Conservation (phyloP, 768 basidiomycete genomes). For the Auriscalpium microsporum region DNA sequence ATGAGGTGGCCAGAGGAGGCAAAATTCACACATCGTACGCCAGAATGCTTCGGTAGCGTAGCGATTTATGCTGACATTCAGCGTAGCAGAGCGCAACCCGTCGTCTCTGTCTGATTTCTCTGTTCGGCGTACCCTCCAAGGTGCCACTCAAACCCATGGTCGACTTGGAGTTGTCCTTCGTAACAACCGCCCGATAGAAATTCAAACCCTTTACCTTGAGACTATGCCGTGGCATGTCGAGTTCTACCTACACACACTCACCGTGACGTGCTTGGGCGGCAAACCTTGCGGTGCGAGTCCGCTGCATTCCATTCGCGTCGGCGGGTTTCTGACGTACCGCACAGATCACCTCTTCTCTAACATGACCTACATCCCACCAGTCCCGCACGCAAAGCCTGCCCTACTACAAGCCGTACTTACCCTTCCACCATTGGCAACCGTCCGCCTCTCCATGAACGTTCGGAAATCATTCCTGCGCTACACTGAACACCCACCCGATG, state of each 20-base stretch:
- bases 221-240: constrained; percentile 91
- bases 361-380: constrained; percentile 58
- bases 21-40: constrained; percentile 49
- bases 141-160: constrained; percentile 70
- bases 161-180: constrained; percentile 56
- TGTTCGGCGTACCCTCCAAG: constrained; percentile 62
- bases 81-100: no score
- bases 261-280: constrained; percentile 37
- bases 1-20: constrained; percentile 46
- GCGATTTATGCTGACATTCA: no score
- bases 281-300: constrained; percentile 33
- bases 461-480: constrained; percentile 83
- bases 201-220: constrained; percentile 69
- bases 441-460: constrained; percentile 65
- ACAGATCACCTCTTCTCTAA: constrained; percentile 57
- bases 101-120: constrained; percentile 43
- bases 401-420: constrained; percentile 63
- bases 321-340: not conserved
- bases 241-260: constrained; percentile 77
- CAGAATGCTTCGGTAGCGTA: not conserved
- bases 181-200: constrained; percentile 42
- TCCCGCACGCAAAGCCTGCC: constrained; percentile 66
- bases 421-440: constrained; percentile 59
- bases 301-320: not conserved
- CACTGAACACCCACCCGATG: constrained; percentile 94